Evolutionary conservation across 2,329 filamentous ascomycete genomes (phyloP).

Genomic region (Apiospora malaysiana): DNA sequence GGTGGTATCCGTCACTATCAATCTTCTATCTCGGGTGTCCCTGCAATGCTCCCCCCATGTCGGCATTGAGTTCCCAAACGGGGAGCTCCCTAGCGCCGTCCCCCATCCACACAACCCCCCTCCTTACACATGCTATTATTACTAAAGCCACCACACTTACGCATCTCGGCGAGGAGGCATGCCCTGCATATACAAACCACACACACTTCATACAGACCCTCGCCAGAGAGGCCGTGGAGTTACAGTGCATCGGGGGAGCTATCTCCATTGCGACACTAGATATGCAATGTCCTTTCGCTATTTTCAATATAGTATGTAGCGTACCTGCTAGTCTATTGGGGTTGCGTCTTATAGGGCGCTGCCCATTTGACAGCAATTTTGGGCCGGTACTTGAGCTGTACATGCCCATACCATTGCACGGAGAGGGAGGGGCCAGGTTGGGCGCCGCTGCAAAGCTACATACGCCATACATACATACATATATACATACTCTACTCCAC

Average conservation of each 20-base stretch:
- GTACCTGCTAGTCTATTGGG: neutral
- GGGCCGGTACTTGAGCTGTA: conserved; percentile 4
- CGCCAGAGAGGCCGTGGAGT: neutral
- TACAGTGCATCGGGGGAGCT: neutral
- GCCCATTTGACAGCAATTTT: neutral
- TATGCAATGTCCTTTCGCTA: neutral
- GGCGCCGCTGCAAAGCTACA: neutral
- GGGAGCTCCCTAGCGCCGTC: conserved; percentile 7
- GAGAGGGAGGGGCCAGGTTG: neutral
- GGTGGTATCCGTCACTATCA: conserved; percentile 14
- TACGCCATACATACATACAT: neutral
- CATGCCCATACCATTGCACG: neutral
- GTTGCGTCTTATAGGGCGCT: neutral
- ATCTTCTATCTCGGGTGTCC: neutral
- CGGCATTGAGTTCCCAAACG: conserved; percentile 16
- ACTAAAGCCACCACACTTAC: neutral
- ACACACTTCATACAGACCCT: neutral
- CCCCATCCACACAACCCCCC: neutral
- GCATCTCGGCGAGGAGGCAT: neutral
- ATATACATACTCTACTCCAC: neutral
- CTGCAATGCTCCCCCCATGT: conserved; percentile 1
- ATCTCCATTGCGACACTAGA: neutral
- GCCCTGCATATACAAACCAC: neutral
- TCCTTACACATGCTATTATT: neutral
- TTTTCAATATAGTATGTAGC: neutral